phyloP scores from a whole-genome alignment of 371 early-diverging fungal species.

The Apophysomyces ossiformis region DNA sequence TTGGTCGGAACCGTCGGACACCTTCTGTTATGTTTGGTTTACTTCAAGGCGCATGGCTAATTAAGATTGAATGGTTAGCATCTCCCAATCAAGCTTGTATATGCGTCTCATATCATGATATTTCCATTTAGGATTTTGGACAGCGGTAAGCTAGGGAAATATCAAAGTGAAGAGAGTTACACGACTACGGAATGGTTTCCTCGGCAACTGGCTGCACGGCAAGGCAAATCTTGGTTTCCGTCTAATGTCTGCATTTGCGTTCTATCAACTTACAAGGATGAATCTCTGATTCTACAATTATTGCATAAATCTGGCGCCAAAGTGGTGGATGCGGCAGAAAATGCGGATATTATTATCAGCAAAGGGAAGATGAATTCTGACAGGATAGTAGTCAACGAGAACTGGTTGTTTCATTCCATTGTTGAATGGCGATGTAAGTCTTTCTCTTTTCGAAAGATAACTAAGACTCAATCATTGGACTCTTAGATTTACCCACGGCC shows the following conservation, averaged over 20 bases:
- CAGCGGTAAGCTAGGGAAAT: conserved; percentile 14
- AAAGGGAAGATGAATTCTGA: conserved; percentile 9
- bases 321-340: conserved; percentile 1
- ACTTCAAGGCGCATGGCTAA: conserved; percentile 14
- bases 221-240: conserved; percentile 13
- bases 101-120: background rate
- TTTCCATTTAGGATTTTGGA: conserved; percentile 15
- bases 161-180: conserved; percentile 14
- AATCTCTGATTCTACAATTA: conserved; percentile 7
- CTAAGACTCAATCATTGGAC: background rate
- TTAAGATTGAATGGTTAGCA: conserved; percentile 19
- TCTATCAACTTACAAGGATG: conserved; percentile 1
- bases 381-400: conserved; percentile 15
- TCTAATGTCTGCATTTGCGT: conserved; percentile 20
- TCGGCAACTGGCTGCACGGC: conserved; percentile 11
- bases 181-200: conserved; percentile 17
- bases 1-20: conserved; percentile 19
- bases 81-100: background rate
- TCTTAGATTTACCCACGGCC: conserved; percentile 6
- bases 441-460: background rate
- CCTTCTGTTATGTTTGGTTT: conserved; percentile 18
- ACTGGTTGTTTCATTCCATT: conserved; percentile 22
- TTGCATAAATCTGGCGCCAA: conserved; percentile 16
- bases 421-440: conserved; percentile 26
- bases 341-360: conserved; percentile 22